These are phyloP conservation scores for Trametes sp. DNA, from an alignment of 1,284 basidiomycete genomes.

Conservation along the genomic window DNA sequence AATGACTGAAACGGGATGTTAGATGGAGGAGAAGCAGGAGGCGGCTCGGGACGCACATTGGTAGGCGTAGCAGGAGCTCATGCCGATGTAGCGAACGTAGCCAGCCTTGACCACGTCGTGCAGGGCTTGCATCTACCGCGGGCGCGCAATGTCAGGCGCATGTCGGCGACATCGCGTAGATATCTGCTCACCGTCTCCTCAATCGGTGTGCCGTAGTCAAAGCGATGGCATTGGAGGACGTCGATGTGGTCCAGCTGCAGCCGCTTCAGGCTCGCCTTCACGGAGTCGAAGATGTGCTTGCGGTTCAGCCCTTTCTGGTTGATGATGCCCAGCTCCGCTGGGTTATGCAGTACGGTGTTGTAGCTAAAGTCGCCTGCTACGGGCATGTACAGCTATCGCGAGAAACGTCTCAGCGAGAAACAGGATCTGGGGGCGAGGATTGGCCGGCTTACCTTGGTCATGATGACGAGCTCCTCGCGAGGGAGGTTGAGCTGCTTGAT, in stretches of 20 bases:
- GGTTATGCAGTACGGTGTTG: conserved; percentile 6
- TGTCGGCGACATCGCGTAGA: background rate
- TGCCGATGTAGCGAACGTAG: conserved; percentile 47
- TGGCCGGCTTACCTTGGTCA: conserved; percentile 66
- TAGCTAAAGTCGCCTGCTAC: conserved; percentile 43
- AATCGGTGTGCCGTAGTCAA: conserved; percentile 40
- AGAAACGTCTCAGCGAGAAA: background rate
- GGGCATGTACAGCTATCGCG: conserved; percentile 11
- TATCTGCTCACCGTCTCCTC: conserved; percentile 33
- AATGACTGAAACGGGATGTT: conserved; percentile 37
- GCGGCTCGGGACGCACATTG: conserved; percentile 46
- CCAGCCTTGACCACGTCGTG: conserved; percentile 48
- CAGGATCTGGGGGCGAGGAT: too few species aligned
- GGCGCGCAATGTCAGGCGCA: background rate
- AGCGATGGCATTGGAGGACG: conserved; percentile 60
- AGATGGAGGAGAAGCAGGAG: too few species aligned
- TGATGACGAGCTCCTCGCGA: conserved; percentile 77
- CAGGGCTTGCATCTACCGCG: conserved; percentile 42
- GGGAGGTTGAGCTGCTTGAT: conserved; percentile 79
- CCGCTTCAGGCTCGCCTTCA: conserved; percentile 69
- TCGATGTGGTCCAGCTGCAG: conserved; percentile 78
- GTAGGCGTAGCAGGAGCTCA: conserved; percentile 50
- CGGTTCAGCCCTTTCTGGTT: conserved; percentile 45
- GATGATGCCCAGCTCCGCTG: conserved; percentile 36
- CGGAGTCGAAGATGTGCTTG: conserved; percentile 73